Evolutionary conservation across 495 filamentous ascomycete species (phyloP), one percentile per base, ranked within the genome.

Genomic region (Xylaria intraflava): DNA sequence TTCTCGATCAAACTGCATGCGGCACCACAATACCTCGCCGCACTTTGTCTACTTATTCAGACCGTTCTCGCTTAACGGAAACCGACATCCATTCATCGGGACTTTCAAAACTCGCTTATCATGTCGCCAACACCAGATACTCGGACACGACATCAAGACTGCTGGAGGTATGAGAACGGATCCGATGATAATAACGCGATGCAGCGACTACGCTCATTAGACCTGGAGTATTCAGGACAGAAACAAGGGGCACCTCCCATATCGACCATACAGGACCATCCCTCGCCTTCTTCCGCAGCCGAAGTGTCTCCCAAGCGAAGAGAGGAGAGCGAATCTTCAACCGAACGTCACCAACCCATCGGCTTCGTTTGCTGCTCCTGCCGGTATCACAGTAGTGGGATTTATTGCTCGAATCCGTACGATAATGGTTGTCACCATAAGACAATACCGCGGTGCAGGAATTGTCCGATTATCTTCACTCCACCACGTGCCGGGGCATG

Each of bases 321-420:
- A 40, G 23, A 3, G 30, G 35, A 16, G 35, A 40, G 33, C 22
- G 1, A 20, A 19, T 12, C n/a, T 0, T 1, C 6, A 30, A 23
- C 47, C 8, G 35, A 42, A 17, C 29, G 5, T 1, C 49, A 44
- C 27, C 49, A 51, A n/a, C 49, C 49, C n/a, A 51, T 51, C 9
- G 49, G 49, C 27, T 43, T 51, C 49, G 40, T 51, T 0, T 51
- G 49, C 29, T 51, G 49, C 40, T 8, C 42, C 49, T 51, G 49
- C 3, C 49, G 40, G 3, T 51, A 51, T 16, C 49, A 36, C n/a
- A 51, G 49, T 20, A 51, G 49, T 16, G 49, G 49, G 11, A 24
- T 29, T 4, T 43, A 51, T 40, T 51, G 40, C 29, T 44, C 49
- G 19, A 51, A 51, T n/a, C 49, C 49, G 20, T 22, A 51, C 12